phyloP scores from a whole-genome alignment of 805 yeast species.

The Brettanomyces anomalus region DNA sequence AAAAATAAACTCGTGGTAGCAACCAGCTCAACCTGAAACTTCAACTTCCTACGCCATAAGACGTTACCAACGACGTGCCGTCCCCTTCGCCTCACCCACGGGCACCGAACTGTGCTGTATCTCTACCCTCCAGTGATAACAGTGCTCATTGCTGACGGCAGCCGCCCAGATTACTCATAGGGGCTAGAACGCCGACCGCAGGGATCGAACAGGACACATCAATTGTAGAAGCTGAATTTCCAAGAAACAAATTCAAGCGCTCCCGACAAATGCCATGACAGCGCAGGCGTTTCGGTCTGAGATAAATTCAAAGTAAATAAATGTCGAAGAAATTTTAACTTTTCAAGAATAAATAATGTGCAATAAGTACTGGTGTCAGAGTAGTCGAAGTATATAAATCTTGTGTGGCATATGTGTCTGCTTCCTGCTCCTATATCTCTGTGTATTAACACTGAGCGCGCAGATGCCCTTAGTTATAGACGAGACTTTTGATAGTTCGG shows the following conservation, averaged over 20 bases:
- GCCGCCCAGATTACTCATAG: slow-evolving; percentile 26
- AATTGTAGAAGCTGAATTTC: slow-evolving; percentile 17
- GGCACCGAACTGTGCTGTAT: slow-evolving; percentile 35
- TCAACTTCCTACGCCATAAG: slow-evolving; percentile 13
- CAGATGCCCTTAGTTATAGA: no score
- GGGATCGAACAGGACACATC: slow-evolving; percentile 37
- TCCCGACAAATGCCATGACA: slow-evolving; percentile 28
- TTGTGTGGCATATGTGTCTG: no score
- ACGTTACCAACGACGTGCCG: slow-evolving; percentile 28
- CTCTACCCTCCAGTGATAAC: slow-evolving; percentile 34
- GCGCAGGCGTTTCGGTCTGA: slow-evolving; percentile 12
- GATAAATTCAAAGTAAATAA: no score
- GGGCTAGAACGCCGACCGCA: slow-evolving; percentile 24
- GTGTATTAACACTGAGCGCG: no score
- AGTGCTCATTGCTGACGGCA: slow-evolving; percentile 24
- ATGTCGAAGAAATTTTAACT: no score
- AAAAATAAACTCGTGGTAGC: slow-evolving; percentile 11
- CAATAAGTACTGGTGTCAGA: no score
- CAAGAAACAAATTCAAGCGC: slow-evolving; percentile 15
- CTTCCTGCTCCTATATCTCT: no score
- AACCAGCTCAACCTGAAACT: slow-evolving; percentile 12
- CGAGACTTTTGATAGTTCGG: no score
- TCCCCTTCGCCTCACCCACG: slow-evolving; percentile 34
- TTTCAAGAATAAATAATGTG: no score
- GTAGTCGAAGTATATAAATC: no score